Evolutionary conservation across 768 basidiomycete genomes (phyloP).

Genomic region (Pisolithus marmoratus): DNA sequence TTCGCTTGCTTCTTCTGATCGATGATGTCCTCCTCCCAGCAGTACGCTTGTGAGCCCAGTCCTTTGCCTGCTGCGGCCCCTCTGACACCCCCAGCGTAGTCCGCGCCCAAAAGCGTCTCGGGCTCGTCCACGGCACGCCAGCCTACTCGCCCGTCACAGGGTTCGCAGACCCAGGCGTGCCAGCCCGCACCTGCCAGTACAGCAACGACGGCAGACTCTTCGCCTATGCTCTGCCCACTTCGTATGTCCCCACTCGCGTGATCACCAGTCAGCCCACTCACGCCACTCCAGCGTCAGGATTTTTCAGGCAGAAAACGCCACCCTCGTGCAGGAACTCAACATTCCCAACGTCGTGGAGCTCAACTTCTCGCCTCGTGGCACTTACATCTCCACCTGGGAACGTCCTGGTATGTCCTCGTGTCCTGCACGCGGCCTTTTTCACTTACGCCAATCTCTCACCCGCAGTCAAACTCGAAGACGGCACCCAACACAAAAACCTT

Average conservation of each 20-base stretch:
- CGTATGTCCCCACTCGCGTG: slow-evolving; percentile 44
- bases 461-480: slow-evolving; percentile 81
- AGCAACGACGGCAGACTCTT: slow-evolving; percentile 84
- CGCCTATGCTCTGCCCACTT: slow-evolving; percentile 73
- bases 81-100: slow-evolving; percentile 38
- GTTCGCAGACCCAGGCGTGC: slow-evolving; percentile 61
- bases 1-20: slow-evolving; percentile 68
- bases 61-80: slow-evolving; percentile 6
- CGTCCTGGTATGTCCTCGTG: slow-evolving; percentile 56
- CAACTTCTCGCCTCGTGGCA: slow-evolving; percentile 89
- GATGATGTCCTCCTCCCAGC: slow-evolving; percentile 73
- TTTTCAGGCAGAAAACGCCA: slow-evolving; percentile 66
- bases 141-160: slow-evolving; percentile 60
- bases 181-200: slow-evolving; percentile 74
- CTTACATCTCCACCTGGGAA: slow-evolving; percentile 94
- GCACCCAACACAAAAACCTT: slow-evolving; percentile 88
- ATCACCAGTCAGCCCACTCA: slow-evolving; percentile 12
- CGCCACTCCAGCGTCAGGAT: slow-evolving; percentile 56
- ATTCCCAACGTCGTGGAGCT: slow-evolving; percentile 77
- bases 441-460: slow-evolving; percentile 2
- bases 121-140: slow-evolving; percentile 79
- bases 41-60: slow-evolving; percentile 79
- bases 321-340: slow-evolving; percentile 68
- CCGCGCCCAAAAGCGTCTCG: slow-evolving; percentile 92
- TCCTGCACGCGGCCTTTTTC: slow-evolving; percentile 3